Base-by-base conservation (phyloP, 768 basidiomycete species). In the Tremella mesenterica region DNA sequence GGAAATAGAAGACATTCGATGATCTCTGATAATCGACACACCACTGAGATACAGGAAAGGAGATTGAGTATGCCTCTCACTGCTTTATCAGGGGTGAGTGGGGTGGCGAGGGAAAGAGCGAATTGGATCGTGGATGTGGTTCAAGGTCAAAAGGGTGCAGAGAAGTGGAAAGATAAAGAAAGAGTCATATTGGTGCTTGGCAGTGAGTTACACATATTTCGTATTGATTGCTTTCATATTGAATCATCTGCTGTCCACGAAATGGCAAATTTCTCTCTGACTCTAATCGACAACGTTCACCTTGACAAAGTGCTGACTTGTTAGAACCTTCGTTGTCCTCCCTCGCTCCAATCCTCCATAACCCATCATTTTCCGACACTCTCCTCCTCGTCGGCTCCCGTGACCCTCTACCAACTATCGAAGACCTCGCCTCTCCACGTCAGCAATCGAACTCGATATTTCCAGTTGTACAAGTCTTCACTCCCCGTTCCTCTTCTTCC, bases 131-230 rank as follows among this genome's bases (percentile, higher is more conserved):
- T 65, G 2, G 64, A 65, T 44, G 10, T 60, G 12, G 4, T 50
- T 1, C 50, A 59, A 28, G 52, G 46, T 8, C 43, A 52, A 25
- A 44, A 44, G 25, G 61, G 61, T 4, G 48, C 46, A 25, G 56
- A 54, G 9, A 48, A 20, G 21, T 66, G 64, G 64, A 27, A 21
- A 20, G 49, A 54, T 2, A 18, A 45, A 4, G 48, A 56, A 7
- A 39, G 62, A 20, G 58, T 63, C 16, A 48, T 66, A 1, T 38
- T 66, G 21, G 53, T 63, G 9, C 45, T 66, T 27, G 64, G 64
- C 25, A 28, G 64, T 66, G 38, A 48, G 64, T 61, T 23, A 18
- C 34, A 16, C 10, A 14, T 26, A 23, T 13, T 7, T 1, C 20
- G 14, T 52, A 13, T 8, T 16, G 31, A 27, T 34, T 30, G 46